Base-by-base conservation (phyloP, 1,284 basidiomycete genomes). In the Ceraceosorus guamensis region DNA sequence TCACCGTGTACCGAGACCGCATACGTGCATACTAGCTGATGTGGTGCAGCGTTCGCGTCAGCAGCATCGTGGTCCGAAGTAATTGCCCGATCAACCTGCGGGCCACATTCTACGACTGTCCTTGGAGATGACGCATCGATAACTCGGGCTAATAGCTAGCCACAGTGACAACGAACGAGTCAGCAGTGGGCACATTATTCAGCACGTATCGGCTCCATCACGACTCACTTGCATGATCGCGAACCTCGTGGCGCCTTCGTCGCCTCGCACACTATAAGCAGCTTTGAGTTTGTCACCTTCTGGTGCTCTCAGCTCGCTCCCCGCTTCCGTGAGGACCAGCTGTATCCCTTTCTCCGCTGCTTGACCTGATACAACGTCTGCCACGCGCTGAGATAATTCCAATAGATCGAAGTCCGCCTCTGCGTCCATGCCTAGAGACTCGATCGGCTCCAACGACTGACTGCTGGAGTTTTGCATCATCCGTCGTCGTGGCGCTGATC, bases 331-430 rank as follows among this genome's bases (percentile, higher is more conserved):
- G 43, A 68, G 53, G 7, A 66, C 60, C n/a, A 69, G 54, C 41
- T 69, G 63, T 43, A 68, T 61, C 46, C 53, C 62, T 49, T 55
- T 64, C 3, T 57, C 50, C 3, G 67, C 67, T 3, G 67, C 67
- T 5, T 63, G 48, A 34, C 67, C 67, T 32, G 62, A 61, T 31
- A 67, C 65, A 24, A 65, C 58, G 32, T 69, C 67, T 6, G 65
- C 65, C 3, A 60, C 60, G 45, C 65, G 62, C 44, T 69, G 67
- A 5, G 61, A 53, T 3, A 65, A 34, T 32, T 65, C 59, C 6
- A 58, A 43, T 50, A 63, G 52, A 50, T 69, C 65, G 33, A 69
- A 65, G 46, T 54, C 43, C 11, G 46, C 2, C 62, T 52, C 44
- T 43, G 31, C 4, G 24, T 24, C 24, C 39, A 41, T 11, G 16